These are phyloP conservation scores for Pleurotus djamor DNA, from an alignment of 768 basidiomycete species.

Conservation along the genomic window DNA sequence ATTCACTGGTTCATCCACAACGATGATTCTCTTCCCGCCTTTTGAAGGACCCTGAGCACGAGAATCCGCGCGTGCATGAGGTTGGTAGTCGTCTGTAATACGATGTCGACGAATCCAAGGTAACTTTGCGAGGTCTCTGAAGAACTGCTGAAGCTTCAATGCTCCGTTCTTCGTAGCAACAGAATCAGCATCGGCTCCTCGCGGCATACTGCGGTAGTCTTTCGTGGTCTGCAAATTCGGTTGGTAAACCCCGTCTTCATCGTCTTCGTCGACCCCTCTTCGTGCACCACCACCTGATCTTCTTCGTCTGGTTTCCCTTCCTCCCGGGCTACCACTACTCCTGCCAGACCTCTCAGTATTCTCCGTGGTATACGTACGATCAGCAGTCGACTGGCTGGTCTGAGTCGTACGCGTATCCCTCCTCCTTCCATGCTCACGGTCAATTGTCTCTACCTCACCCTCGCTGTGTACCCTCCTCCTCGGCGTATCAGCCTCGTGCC, in stretches of 20 bases:
- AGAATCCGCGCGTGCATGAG: neutral
- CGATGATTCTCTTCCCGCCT: neutral
- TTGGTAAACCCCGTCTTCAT: neutral
- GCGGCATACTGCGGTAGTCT: constrained; percentile 3
- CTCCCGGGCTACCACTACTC: neutral
- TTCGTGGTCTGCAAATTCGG: neutral
- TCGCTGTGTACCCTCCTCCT: neutral
- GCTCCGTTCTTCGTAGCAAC: neutral
- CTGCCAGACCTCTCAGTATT: neutral
- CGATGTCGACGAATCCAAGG: constrained; percentile 1
- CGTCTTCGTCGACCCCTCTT: neutral
- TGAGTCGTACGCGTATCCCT: neutral
- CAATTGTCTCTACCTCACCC: neutral
- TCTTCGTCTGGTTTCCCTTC: too few species aligned
- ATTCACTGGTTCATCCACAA: neutral
- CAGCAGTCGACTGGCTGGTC: too few species aligned
- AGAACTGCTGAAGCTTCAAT: neutral
- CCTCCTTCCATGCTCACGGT: neutral
- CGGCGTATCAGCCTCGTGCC: neutral
- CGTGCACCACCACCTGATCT: too few species aligned
- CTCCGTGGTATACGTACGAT: neutral
- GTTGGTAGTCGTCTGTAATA: neutral
- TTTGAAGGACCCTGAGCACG: neutral
- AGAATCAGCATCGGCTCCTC: neutral
- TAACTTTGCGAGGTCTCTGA: neutral